Base-by-base conservation (phyloP, 2,329 filamentous ascomycete species). In the Helminthosporium solani region DNA sequence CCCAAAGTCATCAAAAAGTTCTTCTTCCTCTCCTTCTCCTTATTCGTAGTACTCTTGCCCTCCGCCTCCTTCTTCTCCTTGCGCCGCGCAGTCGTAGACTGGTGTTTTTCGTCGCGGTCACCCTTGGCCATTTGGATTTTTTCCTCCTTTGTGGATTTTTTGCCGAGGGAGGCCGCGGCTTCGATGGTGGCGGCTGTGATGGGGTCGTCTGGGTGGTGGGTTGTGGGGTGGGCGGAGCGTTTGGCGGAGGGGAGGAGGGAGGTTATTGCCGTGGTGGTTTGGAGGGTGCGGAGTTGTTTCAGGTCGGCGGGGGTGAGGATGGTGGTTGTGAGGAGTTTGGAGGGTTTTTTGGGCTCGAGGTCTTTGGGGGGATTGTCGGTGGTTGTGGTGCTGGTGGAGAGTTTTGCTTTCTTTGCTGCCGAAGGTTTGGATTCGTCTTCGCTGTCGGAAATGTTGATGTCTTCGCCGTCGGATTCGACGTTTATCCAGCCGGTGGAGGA, bases 1-100 rank as follows among this genome's bases (percentile, higher is more conserved):
- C 92, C 89, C 49, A 99, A 74, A 31, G 92, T 97, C 94, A 99
- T 99, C 62, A 99, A 70, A 74, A 99, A 95, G 72, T 99, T 99
- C 87, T 99, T 99, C 80, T 89, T 90, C 58, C 92, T 79, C 33
- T 88, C 84, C 82, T 99, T 99, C 78, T 99, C 94, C 75, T 88
- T 88, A 74, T 99, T 99, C 56, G 92, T 97, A 30, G 90, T 91
- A 68, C 88, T 95, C 84, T 97, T 97, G 63, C 94, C 94, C 73
- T 90, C 83, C 2, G 84, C 80, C 61, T 86, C 83, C 81, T 95
- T 95, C 79, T 91, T 89, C 68, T 89, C 84, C 78, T 90, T 89
- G 62, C 88, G 80, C 66, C 88, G 85, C 14, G 90, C 90, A 54
- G 89, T 85, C 43, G 88, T 94, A 53, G 84, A 88, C 76, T 92